Percentiles rank a stretch among this genome's conserved stretches.
Evolutionary conservation across 2,329 filamentous ascomycete species (phyloP).

Genomic region (Xylaria sp.): DNA sequence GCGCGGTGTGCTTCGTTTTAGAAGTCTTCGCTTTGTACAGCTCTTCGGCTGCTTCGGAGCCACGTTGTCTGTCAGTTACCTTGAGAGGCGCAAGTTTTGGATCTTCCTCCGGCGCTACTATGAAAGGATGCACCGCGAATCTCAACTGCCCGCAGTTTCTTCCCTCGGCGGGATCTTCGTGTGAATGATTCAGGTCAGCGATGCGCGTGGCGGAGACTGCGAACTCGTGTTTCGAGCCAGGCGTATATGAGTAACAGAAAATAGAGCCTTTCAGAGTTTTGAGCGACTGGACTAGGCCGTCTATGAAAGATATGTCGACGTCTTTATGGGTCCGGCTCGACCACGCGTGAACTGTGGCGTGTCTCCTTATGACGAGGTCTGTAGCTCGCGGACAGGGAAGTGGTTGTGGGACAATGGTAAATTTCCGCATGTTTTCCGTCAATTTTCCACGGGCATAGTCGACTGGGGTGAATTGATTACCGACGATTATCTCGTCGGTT

Average conservation of each 20-base stretch:
- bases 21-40: not conserved
- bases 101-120: not conserved
- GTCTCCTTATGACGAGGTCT: conserved; percentile 3
- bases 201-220: not conserved
- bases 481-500: not conserved
- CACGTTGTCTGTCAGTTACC: not conserved
- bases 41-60: not conserved
- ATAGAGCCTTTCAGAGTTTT: not conserved
- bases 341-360: not conserved
- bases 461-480: not conserved
- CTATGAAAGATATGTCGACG: not conserved
- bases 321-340: not conserved
- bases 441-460: not conserved
- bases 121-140: not conserved
- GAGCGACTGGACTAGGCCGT: not conserved
- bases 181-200: conserved; percentile 9
- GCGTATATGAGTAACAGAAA: not conserved
- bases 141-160: conserved; percentile 3
- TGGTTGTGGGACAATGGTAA: not conserved
- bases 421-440: not conserved
- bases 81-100: not conserved
- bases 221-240: not conserved
- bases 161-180: conserved; percentile 3
- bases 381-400: not conserved
- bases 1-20: not conserved